These are phyloP conservation scores for Balakata baccata DNA, from an alignment of 345 rosid species.

Conservation along the genomic window DNA sequence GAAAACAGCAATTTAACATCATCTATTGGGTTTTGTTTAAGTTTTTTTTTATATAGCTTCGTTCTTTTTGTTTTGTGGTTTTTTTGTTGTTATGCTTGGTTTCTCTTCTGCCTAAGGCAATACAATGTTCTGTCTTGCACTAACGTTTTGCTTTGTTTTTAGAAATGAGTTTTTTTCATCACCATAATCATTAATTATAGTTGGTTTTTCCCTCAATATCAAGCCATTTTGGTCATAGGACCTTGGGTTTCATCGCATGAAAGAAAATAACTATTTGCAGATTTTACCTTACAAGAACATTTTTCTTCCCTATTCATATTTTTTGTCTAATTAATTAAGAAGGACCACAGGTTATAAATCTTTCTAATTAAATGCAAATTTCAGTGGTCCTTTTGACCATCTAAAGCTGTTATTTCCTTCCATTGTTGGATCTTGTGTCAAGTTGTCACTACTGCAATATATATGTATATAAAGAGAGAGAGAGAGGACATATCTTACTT, in stretches of 20 bases:
- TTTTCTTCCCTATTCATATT: neutral
- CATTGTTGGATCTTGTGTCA: constrained; percentile 34
- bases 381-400: constrained; percentile 19
- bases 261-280: neutral
- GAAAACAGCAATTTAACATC: no score
- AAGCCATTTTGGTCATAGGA: neutral
- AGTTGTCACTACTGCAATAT: constrained; percentile 6
- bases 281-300: neutral
- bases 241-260: neutral
- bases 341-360: constrained; percentile 10
- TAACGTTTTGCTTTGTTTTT: no score
- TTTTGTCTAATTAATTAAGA: neutral
- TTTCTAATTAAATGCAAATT: constrained; percentile 21
- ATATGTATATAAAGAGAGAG: neutral
- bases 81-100: no score
- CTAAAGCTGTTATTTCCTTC: constrained; percentile 26
- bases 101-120: no score
- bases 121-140: no score
- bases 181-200: no score
- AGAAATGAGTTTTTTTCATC: no score
- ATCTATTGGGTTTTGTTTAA: no score
- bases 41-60: no score
- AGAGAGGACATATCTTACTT: no score
- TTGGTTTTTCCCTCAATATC: no score
- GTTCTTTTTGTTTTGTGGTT: no score